These are phyloP conservation scores for Fusarium sp. DNA, from an alignment of 2,329 filamentous ascomycete genomes.

Conservation along the genomic window DNA sequence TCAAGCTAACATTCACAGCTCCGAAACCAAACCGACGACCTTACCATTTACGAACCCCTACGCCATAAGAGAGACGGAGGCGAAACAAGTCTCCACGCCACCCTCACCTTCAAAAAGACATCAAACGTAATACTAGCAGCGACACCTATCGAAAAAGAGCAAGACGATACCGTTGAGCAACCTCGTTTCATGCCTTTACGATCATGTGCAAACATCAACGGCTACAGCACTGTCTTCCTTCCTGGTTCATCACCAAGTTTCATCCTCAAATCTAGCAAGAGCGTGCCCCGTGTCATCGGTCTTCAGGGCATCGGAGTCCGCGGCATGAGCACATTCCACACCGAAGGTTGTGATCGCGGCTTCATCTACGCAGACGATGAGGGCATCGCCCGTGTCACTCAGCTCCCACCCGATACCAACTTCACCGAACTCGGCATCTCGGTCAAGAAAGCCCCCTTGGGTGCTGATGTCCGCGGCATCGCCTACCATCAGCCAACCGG, in stretches of 20 bases:
- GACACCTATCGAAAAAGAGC: conserved; percentile 61
- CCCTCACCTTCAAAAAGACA: conserved; percentile 82
- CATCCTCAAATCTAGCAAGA: conserved; percentile 84
- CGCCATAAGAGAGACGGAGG: conserved; percentile 58
- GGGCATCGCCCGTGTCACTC: conserved; percentile 79
- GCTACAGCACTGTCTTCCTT: conserved; percentile 85
- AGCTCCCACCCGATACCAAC: conserved; percentile 75
- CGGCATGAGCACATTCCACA: conserved; percentile 82
- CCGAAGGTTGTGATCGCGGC: conserved; percentile 80
- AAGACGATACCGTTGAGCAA: conserved; percentile 64
- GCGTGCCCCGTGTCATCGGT: conserved; percentile 78
- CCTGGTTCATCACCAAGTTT: conserved; percentile 85
- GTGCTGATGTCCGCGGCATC: conserved; percentile 77
- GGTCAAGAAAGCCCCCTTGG: conserved; percentile 77
- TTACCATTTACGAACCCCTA: conserved; percentile 89
- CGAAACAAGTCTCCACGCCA: conserved; percentile 61
- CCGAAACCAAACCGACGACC: conserved; percentile 82
- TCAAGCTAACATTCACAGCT: conserved; percentile 63
- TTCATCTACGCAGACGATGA: conserved; percentile 85
- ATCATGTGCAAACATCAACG: conserved; percentile 74
- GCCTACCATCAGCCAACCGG: conserved; percentile 81
- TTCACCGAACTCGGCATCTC: conserved; percentile 83
- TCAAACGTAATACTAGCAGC: conserved; percentile 76
- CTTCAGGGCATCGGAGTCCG: conserved; percentile 77
- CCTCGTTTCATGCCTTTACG: conserved; percentile 67